These are phyloP conservation scores for Pseudotsuga menziesii DNA, from an alignment of 75 land plant genomes.

Conservation along the genomic window DNA sequence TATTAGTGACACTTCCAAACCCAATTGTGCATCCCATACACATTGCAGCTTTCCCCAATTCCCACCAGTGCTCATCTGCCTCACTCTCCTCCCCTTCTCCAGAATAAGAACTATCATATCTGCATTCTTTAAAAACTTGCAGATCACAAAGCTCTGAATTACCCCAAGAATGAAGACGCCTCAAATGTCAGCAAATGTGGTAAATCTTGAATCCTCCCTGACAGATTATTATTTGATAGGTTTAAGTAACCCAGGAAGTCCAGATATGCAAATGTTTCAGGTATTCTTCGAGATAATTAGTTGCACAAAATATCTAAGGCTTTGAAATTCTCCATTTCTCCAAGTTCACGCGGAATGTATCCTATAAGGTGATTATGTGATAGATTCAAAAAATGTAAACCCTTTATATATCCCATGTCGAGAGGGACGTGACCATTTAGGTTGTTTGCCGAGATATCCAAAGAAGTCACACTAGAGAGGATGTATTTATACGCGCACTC, in stretches of 20 bases:
- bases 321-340: neutral
- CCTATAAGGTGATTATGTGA: constrained; percentile 8
- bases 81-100: neutral
- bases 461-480: neutral
- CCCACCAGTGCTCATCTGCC: neutral
- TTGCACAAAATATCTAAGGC: constrained; percentile 10
- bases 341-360: neutral
- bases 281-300: constrained; percentile 6
- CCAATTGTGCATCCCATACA: neutral
- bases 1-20: neutral
- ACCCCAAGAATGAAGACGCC: neutral
- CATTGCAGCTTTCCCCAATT: neutral
- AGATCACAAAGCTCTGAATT: constrained; percentile 11
- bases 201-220: constrained; percentile 3
- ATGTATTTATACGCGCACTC: neutral
- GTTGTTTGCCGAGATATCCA: constrained; percentile 8
- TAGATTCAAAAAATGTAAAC: neutral
- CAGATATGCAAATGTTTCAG: neutral
- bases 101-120: neutral
- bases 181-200: neutral
- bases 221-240: constrained; percentile 8
- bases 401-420: neutral
- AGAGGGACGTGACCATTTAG: constrained; percentile 8
- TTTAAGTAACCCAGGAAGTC: constrained; percentile 6
- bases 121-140: neutral